Conservation (phyloP, 768 basidiomycete species). For the Leccinum subtestaceum region DNA sequence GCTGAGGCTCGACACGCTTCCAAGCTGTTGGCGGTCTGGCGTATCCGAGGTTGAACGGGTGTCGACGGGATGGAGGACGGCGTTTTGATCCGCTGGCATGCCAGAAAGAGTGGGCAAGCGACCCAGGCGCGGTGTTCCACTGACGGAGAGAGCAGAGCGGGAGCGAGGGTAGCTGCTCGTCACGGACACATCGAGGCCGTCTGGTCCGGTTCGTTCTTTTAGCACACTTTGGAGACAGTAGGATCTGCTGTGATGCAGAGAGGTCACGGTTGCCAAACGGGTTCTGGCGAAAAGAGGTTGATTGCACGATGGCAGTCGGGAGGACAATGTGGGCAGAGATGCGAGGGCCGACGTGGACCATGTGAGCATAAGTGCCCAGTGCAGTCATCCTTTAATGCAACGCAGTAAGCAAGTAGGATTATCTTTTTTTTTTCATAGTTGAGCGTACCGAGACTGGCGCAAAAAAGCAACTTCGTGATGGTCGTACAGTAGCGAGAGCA, state of each 20-base stretch:
- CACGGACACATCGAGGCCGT: neutral
- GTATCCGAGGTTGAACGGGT: slow-evolving; percentile 4
- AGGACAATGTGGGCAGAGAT: slow-evolving; percentile 35
- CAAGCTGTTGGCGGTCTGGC: slow-evolving; percentile 6
- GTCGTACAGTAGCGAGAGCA: slow-evolving; percentile 1
- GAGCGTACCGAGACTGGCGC: slow-evolving; percentile 47
- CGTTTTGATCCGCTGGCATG: slow-evolving; percentile 1
- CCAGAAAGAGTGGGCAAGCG: neutral
- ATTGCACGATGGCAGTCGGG: slow-evolving; percentile 31
- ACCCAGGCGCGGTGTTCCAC: neutral
- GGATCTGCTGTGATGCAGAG: slow-evolving; percentile 3
- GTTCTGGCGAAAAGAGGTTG: slow-evolving; percentile 7
- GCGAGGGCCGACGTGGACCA: slow-evolving; percentile 74
- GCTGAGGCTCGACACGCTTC: neutral
- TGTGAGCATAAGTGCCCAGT: slow-evolving; percentile 73
- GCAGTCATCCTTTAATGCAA: slow-evolving; percentile 62
- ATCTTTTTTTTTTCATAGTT: neutral
- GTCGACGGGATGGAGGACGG: slow-evolving; percentile 6
- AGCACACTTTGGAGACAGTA: neutral
- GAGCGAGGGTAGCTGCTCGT: neutral
- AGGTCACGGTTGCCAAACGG: slow-evolving; percentile 7
- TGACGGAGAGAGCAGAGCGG: neutral
- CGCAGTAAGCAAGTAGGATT: slow-evolving; percentile 6
- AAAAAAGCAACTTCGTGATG: slow-evolving; percentile 10
- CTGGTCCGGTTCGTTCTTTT: slow-evolving; percentile 2